Conservation (phyloP, 2,329 filamentous ascomycete species). For the Alternaria metachromatica region DNA sequence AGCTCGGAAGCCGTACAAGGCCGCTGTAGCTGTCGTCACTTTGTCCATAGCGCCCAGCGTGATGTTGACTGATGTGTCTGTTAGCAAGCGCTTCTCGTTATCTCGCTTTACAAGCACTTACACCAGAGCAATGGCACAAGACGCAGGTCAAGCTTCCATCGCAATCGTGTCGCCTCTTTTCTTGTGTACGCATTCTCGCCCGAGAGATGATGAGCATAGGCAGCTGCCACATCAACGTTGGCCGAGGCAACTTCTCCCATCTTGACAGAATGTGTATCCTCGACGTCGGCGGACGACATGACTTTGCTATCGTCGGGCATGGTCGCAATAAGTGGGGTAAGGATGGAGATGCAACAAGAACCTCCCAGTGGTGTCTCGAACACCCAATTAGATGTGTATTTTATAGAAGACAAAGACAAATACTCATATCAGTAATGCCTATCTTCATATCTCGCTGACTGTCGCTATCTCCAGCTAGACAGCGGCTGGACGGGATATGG, state of each 20-base stretch:
- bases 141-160: slow-evolving; percentile 53
- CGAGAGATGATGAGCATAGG: slow-evolving; percentile 34
- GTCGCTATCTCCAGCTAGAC: slow-evolving; percentile 3
- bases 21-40: slow-evolving; percentile 28
- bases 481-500: background rate
- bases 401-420: slow-evolving; percentile 2
- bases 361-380: background rate
- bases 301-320: slow-evolving; percentile 5
- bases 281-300: slow-evolving; percentile 2
- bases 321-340: background rate
- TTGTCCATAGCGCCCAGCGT: slow-evolving; percentile 26
- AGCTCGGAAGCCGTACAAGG: slow-evolving; percentile 31
- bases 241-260: slow-evolving; percentile 8
- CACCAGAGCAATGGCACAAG: slow-evolving; percentile 51
- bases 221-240: slow-evolving; percentile 32
- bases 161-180: slow-evolving; percentile 31
- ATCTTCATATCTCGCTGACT: slow-evolving; percentile 1
- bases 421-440: background rate
- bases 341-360: background rate
- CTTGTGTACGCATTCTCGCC: slow-evolving; percentile 37
- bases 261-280: slow-evolving; percentile 9
- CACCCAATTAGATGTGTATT: background rate
- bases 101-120: background rate
- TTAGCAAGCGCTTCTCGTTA: background rate
- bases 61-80: slow-evolving; percentile 19